Conservation (phyloP, 2,329 filamentous ascomycete species). For the Beauveria brongniartii region DNA sequence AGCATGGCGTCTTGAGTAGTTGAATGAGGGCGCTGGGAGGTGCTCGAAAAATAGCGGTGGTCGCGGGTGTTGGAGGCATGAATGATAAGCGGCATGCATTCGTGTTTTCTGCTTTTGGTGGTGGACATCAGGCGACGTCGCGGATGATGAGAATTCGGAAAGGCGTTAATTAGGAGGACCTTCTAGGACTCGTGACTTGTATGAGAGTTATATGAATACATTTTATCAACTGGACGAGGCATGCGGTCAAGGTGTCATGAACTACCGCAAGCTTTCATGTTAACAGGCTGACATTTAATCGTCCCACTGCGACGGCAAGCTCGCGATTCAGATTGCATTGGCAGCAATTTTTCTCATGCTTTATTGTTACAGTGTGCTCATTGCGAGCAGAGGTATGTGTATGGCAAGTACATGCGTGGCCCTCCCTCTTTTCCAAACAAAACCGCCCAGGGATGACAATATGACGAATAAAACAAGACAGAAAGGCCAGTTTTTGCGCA, state of each 20-base stretch:
- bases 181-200: constrained; percentile 1
- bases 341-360: background rate
- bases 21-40: background rate
- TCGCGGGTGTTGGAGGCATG: background rate
- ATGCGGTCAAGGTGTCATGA: background rate
- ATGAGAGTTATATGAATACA: background rate
- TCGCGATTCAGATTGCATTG: background rate
- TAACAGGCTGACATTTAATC: too few species aligned
- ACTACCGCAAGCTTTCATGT: too few species aligned
- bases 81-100: background rate
- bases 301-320: background rate
- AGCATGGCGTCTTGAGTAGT: constrained; percentile 28
- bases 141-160: constrained; percentile 14
- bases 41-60: background rate
- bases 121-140: background rate
- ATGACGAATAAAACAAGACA: background rate
- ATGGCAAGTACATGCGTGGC: background rate
- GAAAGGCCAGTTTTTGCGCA: background rate
- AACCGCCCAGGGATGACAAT: background rate
- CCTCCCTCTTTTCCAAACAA: background rate
- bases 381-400: background rate
- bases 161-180: constrained; percentile 8
- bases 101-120: background rate
- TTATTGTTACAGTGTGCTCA: constrained; percentile 9
- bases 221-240: too few species aligned